These are phyloP conservation scores for Euphorbia lathyris DNA, from an alignment of 345 rosid genomes.

Conservation along the genomic window DNA sequence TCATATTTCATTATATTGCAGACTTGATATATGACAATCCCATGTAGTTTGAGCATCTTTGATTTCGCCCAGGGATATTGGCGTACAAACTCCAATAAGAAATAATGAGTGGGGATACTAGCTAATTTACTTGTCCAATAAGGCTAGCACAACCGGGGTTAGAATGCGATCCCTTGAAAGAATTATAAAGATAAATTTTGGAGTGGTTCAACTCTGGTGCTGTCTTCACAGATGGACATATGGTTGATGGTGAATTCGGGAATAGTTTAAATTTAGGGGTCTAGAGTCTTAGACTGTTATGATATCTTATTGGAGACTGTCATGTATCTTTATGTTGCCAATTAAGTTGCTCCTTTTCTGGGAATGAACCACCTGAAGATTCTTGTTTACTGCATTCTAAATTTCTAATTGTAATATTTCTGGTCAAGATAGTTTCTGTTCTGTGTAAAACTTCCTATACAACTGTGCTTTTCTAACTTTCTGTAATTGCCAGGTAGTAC, in stretches of 20 bases:
- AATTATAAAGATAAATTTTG: neutral
- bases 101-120: neutral
- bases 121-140: neutral
- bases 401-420: neutral
- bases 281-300: neutral
- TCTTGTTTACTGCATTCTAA: neutral
- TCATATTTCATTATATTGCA: neutral
- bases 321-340: neutral
- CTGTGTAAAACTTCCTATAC: neutral
- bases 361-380: neutral
- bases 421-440: neutral
- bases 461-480: neutral
- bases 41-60: neutral
- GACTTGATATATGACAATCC: neutral
- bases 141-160: neutral
- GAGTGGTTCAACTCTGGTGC: neutral
- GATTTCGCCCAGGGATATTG: neutral
- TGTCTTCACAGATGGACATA: neutral
- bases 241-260: neutral
- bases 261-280: neutral
- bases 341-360: neutral
- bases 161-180: neutral
- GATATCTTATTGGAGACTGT: neutral
- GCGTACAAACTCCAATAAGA: neutral
- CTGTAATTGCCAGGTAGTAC: conserved; percentile 49